Conservation (phyloP, 2,329 filamentous ascomycete genomes). For the Metarhizium brunneum region DNA sequence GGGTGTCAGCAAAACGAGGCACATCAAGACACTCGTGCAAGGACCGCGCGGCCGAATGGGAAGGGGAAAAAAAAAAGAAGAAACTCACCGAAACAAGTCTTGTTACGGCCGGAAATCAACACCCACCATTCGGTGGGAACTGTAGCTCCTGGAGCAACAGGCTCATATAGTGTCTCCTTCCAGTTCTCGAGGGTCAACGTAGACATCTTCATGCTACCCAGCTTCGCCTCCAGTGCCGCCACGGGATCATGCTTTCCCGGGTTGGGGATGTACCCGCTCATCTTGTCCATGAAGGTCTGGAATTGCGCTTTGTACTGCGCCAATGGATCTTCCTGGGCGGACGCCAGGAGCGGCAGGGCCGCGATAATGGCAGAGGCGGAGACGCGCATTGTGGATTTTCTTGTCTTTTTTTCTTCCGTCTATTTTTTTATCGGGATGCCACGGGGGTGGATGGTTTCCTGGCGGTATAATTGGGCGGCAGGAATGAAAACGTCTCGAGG, state of each 20-base stretch:
- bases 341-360: constrained; percentile 46
- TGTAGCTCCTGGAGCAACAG: constrained; percentile 48
- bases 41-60: neutral
- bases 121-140: constrained; percentile 70
- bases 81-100: constrained; percentile 59
- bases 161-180: constrained; percentile 56
- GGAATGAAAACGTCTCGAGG: constrained; percentile 1
- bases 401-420: neutral
- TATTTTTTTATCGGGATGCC: too few species aligned
- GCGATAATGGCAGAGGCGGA: constrained; percentile 39
- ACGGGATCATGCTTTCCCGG: constrained; percentile 32
- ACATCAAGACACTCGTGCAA: neutral
- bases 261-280: constrained; percentile 42
- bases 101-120: constrained; percentile 65
- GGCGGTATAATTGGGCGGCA: neutral
- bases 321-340: constrained; percentile 41
- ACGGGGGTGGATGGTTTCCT: too few species aligned
- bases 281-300: constrained; percentile 53
- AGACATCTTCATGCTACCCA: constrained; percentile 33
- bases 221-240: constrained; percentile 32
- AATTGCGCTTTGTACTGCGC: constrained; percentile 54
- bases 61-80: constrained; percentile 1
- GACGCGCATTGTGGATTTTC: constrained; percentile 44
- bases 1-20: neutral
- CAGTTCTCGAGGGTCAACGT: constrained; percentile 59